A percentile compares a stretch with the other conserved stretches of the same genome.
Evolutionary conservation across 352 stramenopile species (phyloP).

Genomic region (Globisporangium yorkense): DNA sequence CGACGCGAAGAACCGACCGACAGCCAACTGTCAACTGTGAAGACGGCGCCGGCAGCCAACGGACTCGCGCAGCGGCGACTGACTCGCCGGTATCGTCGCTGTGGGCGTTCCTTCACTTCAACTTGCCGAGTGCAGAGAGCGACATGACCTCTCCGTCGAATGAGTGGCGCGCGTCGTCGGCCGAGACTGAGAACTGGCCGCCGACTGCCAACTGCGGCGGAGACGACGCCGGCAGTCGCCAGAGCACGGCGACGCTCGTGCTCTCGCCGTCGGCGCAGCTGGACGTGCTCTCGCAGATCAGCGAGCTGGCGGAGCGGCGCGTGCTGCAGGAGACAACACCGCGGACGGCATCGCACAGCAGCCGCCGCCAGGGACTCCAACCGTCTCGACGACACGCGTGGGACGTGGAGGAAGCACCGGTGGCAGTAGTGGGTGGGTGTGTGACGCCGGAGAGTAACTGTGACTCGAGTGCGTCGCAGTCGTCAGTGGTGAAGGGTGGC

Average conservation of each 20-base stretch:
- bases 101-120: too few species aligned
- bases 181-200: not conserved
- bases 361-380: not conserved
- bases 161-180: not conserved
- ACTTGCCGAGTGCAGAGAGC: too few species aligned
- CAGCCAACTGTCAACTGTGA: too few species aligned
- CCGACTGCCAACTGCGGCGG: not conserved
- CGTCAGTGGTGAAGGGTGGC: too few species aligned
- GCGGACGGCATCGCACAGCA: not conserved
- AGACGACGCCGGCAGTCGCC: not conserved
- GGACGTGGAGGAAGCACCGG: not conserved
- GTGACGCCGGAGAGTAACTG: not conserved
- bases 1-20: too few species aligned
- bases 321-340: slow-evolving; percentile 4
- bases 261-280: slow-evolving; percentile 68
- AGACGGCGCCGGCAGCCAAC: too few species aligned
- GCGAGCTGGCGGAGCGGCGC: slow-evolving; percentile 45
- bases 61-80: too few species aligned
- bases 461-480: too few species aligned
- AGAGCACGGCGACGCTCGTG: slow-evolving; percentile 17
- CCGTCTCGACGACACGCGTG: not conserved
- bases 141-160: not conserved
- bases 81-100: too few species aligned
- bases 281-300: slow-evolving; percentile 73
- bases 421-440: not conserved